Base-by-base conservation (phyloP, 139 green algal genomes). In the Chlorella sp. region DNA sequence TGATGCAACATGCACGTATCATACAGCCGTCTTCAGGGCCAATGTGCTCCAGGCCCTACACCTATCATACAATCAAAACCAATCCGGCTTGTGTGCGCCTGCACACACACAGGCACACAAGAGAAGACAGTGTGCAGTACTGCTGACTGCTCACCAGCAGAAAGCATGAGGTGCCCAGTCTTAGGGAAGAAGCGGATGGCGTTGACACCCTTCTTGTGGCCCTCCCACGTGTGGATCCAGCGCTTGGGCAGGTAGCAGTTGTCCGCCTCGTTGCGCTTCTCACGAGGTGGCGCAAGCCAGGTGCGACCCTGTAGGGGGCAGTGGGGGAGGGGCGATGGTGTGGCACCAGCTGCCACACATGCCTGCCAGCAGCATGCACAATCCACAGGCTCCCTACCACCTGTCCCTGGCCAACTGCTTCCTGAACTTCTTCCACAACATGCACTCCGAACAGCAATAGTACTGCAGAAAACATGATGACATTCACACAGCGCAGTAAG, bases 231-330 rank as follows among this genome's bases (percentile, higher is more conserved):
- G 86, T 97, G 93, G 1, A 98, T 79, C 78, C 81, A 91, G 33
- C 88, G 75, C 87, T 98, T 98, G 62, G 95, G 95, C 74, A 98
- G 74, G 86, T 93, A 99, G 85, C 85, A 94, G n/a, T 79, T 71
- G 35, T 95, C 90, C 31, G 79, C 69, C 67, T 86, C 80, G 30
- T 74, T 77, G n/a, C 62, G 51, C 73, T 82, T 77, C 74, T 86
- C 83, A 20, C 71, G 62, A 0, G 81, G 81, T 6, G 61, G 36
- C 36, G 34, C 72, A 14, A 89, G n/a, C 84, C 84, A 86, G 5
- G 77, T 86, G 23, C 63, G 77, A 2, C 77, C 71, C 83, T 77
- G 83, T 70, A 26, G 24, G 6, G 3, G 36, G 51, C 68, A 65
- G 29, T 31, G 30, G 27, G 5, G 30, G 10, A 24, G 29, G 24